Percentiles rank a stretch among this genome's conserved stretches.
phyloP scores from a whole-genome alignment of 176 grass and related monocot species.

The Phragmites australis region DNA sequence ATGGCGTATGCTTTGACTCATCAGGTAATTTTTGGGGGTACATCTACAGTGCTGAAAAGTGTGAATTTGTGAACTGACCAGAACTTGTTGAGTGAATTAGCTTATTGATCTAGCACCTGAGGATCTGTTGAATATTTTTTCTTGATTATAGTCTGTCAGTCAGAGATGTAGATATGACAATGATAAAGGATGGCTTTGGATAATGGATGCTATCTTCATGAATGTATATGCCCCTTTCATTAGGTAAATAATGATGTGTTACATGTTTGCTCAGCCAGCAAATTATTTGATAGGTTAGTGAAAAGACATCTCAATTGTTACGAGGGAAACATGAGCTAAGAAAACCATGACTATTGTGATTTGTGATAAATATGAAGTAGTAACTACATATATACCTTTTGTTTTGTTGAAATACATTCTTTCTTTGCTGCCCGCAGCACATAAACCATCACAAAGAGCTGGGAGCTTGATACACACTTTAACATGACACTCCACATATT shows the following conservation, averaged over 20 bases:
- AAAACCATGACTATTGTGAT: not conserved
- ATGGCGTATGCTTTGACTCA: constrained; percentile 97
- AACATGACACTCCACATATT: not conserved
- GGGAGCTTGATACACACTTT: not conserved
- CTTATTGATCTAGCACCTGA: not conserved
- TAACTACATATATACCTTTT: constrained; percentile 18
- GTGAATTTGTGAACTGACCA: constrained; percentile 4
- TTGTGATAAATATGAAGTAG: constrained; percentile 10
- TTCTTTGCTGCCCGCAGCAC: constrained; percentile 6
- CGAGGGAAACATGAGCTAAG: not conserved
- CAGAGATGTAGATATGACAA: not conserved
- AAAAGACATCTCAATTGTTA: not conserved
- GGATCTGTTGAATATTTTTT: constrained; percentile 27
- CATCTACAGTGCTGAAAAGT: constrained; percentile 9
- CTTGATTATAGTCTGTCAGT: constrained; percentile 4
- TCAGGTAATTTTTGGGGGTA: constrained; percentile 65
- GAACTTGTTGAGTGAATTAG: constrained; percentile 17
- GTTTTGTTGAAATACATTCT: not conserved
- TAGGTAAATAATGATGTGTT: not conserved
- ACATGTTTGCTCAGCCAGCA: not conserved
- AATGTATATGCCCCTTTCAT: not conserved
- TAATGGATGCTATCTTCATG: constrained; percentile 7
- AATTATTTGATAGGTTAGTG: constrained; percentile 19
- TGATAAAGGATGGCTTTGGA: constrained; percentile 14
- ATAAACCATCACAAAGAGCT: not conserved